phyloP scores from a whole-genome alignment of 257 asterid genomes.

The Handroanthus guayacan region DNA sequence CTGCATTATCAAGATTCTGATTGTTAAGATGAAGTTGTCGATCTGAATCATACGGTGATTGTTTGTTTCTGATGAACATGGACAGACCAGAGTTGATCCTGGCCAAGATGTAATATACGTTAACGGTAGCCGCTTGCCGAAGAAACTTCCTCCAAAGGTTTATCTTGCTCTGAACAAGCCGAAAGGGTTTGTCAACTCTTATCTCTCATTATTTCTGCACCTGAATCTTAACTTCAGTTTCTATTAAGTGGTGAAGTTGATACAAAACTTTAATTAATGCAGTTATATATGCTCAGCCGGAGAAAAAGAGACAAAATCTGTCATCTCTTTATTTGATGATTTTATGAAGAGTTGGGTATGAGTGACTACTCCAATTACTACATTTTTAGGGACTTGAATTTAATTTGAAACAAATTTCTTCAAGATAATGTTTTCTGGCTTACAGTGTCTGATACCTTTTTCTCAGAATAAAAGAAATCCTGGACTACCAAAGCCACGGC shows the following conservation, averaged over 20 bases:
- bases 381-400: conserved; percentile 8
- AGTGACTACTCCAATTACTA: conserved; percentile 17
- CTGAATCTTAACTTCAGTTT: conserved; percentile 27
- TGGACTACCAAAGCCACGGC: conserved; percentile 81
- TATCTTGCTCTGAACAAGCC: conserved; percentile 98
- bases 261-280: conserved; percentile 38
- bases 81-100: conserved; percentile 96
- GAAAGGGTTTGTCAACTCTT: conserved; percentile 75
- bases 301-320: conserved; percentile 88
- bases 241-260: conserved; percentile 32
- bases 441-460: conserved; percentile 28
- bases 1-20: conserved; percentile 17
- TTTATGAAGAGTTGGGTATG: conserved; percentile 87
- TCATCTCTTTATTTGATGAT: conserved; percentile 76
- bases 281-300: conserved; percentile 98
- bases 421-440: conserved; percentile 7
- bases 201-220: conserved; percentile 24
- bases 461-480: conserved; percentile 69
- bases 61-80: conserved; percentile 39
- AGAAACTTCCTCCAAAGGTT: conserved; percentile 92
- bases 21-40: conserved; percentile 23
- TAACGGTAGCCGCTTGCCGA: conserved; percentile 81
- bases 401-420: conserved; percentile 19
- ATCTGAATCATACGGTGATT: conserved; percentile 6
- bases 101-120: conserved; percentile 86